Conservation (phyloP, 1,139 yeast genomes). For the Candida neerlandica region DNA sequence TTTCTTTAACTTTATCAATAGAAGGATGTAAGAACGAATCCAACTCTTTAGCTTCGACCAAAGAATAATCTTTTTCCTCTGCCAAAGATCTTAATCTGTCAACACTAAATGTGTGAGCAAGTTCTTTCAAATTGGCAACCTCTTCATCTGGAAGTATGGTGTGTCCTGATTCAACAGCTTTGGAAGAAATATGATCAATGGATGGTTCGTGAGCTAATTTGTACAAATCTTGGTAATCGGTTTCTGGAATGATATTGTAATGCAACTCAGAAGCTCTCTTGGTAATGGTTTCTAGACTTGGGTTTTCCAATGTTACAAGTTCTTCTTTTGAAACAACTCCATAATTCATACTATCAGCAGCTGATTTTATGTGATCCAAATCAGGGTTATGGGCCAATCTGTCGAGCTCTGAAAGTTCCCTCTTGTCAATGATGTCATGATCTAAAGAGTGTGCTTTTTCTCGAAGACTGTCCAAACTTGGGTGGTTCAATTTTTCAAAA, state of each 20-base stretch:
- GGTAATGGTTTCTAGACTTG: conserved; percentile 24
- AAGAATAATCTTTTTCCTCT: conserved; percentile 22
- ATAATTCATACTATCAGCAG: conserved; percentile 17
- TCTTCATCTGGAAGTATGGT: conserved; percentile 24
- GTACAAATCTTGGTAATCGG: conserved; percentile 17
- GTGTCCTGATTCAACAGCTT: conserved; percentile 21
- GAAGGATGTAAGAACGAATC: conserved; percentile 17
- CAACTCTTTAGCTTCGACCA: conserved; percentile 22
- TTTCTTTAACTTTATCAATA: conserved; percentile 12
- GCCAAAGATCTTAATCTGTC: conserved; percentile 26
- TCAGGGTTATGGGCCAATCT: conserved; percentile 22
- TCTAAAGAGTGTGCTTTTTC: conserved; percentile 14
- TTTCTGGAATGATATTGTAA: conserved; percentile 13
- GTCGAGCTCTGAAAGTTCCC: conserved; percentile 17
- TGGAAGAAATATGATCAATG: conserved; percentile 23
- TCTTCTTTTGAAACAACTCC: conserved; percentile 21
- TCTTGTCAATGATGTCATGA: conserved; percentile 6
- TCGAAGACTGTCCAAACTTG: conserved; percentile 17
- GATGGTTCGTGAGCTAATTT: conserved; percentile 22
- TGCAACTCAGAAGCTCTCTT: conserved; percentile 20
- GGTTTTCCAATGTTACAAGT: conserved; percentile 18
- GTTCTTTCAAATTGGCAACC: conserved; percentile 11
- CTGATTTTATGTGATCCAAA: conserved; percentile 19
- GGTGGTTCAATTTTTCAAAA: conserved; percentile 15
- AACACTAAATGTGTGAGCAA: conserved; percentile 26